Base-by-base conservation (phyloP, 805 yeast species). In the Ascoidea asiatica region DNA sequence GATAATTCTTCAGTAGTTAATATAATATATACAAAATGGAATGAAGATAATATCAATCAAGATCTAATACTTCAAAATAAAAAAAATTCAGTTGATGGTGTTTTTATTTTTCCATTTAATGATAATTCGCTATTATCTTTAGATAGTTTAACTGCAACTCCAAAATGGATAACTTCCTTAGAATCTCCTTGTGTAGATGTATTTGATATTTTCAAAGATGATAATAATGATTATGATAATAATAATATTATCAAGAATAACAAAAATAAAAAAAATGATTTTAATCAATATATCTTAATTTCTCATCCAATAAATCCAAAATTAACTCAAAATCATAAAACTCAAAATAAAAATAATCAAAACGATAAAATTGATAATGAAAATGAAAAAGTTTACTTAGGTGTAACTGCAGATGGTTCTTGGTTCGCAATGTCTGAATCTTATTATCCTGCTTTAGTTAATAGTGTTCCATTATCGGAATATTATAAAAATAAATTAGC, bases 401-500 rank as follows among this genome's bases (percentile, higher is more conserved):
- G 77, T 47, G 70, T 78, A 23, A 76, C 88, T 0, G 66, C 65
- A 23, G 65, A 67, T 41, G 79, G 81, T 3, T 69, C 81, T 1
- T 89, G 95, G 95, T 85, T 74, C 65, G 96, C 95, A 4, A 69
- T 90, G 74, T 82, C 94, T 19, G 82, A 79, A 52, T 58, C 62
- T 20, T 71, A 78, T 52, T 90, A 81, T 57, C 96, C 96, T 0
- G 79, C 94, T 0, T 61, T 90, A 42, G 87, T 90, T 6, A 75
- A 77, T 45, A 74, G 86, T 5, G 92, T 96, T 0, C 90, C 95
- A 0, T 54, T 72, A 1, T 81, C 95, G 0, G 67, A 72, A 43
- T 87, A 81, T 62, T 77, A 72, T 38, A 50, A 60, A 19, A 53
- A 37, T 19, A 21, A 39, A 15, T 20, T n/a, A 8, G 8, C 41